Base-by-base conservation (phyloP, 1,139 yeast genomes). In the Taphrina flavorubra region DNA sequence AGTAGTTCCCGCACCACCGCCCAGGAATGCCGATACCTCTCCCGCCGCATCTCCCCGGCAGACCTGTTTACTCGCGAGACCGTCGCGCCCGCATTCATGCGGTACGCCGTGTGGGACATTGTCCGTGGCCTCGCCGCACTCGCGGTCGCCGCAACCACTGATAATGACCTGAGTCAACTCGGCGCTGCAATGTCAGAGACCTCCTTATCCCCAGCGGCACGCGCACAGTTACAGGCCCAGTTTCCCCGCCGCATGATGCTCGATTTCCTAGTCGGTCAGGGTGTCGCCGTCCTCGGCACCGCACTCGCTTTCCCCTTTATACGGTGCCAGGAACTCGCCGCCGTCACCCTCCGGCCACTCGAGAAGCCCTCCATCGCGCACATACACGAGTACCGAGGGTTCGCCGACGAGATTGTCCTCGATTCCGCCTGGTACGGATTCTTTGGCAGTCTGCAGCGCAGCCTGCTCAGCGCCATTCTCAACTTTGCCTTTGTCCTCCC, bases 371-470 rank as follows among this genome's bases (percentile, higher is more conserved):
- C 47, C n/a, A 34, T 62, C 25, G 31, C 31, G 31, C 51, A 36
- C 1, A 20, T 62, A n/a, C 58, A 44, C 25, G 40, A 39, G 37
- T 51, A 62, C 40, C 20, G 16, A 0, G 59, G 65, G 14, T 34
- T 51, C 34, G 65, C 40, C 16, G 53, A 51, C 20, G 59, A 62
- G 51, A 37, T 62, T 25, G 65, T 62, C 25, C 49, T 20, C 8
- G 65, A 62, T 34, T 53, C 56, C 20, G 65, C 65, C 10, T 51
- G 59, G 65, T 16, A 51, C 18, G 65, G 65, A 6, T 14, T 62
- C 18, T 44, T 13, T n/a, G 59, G 49, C n/a, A 56, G 40, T 10
- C 34, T 51, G 34, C 56, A 60, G 31, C 20, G 34, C n/a, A 51
- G 13, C 13, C 16, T 60, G 31, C 40, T 60, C 20, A 20, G 11